Evolutionary conservation across 345 rosid genomes (phyloP), one percentile per base, ranked within the genome.

Genomic region (Eucalyptus grandis): DNA sequence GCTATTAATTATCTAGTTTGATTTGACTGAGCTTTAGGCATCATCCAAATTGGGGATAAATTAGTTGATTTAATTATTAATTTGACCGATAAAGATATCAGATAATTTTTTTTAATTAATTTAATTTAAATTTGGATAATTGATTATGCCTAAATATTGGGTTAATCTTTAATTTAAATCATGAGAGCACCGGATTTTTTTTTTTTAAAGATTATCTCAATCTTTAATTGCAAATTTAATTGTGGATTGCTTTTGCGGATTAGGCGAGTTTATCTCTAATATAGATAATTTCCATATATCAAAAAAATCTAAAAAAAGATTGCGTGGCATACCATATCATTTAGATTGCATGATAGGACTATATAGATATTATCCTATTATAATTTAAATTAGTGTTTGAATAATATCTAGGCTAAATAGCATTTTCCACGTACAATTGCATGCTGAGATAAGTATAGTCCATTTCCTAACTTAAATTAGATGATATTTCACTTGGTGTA

Each of bases 111-210:
- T 54, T 54, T 54, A 54, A 22, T 22, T 9, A 9, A 8, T 54
- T 54, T 0, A 54, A 22, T 22, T 21, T 54, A 22, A 22, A 8
- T 54, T 54, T 54, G 27, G 60, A 54, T 54, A 54, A 54, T 22
- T 22, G 27, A 54, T 54, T 54, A 22, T 22, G 60, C 60, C 60
- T 54, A 54, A 22, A 54, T 0, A 56, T 24, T 22, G 13, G 27
- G 27, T 56, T 56, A 56, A 56, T 56, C 6, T 56, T 56, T 56
- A 4, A 56, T 56, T 21, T 24, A 56, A 56, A 56, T 6, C 62
- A 24, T 56, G 3, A 24, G 6, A 21, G 26, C 14, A 24, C 1
- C 0, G 14, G 27, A 56, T 56, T 4, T 24, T 56, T 4, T 4
- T 56, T 51, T 16, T 43, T 5, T 5, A 43, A 53, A 56, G 62